Conservation (phyloP, 257 asterid genomes). For the Linaria vulgaris region DNA sequence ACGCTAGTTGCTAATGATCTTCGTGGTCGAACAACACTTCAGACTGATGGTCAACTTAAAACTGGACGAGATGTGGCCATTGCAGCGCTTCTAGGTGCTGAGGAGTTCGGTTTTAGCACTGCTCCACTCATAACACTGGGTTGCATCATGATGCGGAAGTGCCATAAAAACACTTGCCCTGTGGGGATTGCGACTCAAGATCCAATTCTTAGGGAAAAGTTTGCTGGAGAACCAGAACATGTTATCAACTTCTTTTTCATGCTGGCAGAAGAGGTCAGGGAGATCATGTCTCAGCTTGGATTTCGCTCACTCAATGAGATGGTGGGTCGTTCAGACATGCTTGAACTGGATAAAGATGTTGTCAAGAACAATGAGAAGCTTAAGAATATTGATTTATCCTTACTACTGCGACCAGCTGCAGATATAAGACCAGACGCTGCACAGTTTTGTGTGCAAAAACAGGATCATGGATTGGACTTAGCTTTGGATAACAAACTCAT, state of each 20-base stretch:
- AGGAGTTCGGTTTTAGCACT: slow-evolving; percentile 98
- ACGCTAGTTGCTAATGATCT: slow-evolving; percentile 98
- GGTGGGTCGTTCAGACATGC: slow-evolving; percentile 99
- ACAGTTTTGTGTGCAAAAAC: slow-evolving; percentile 90
- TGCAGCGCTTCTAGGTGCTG: slow-evolving; percentile 99
- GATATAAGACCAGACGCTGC: slow-evolving; percentile 98
- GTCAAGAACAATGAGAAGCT: slow-evolving; percentile 76
- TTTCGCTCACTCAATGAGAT: slow-evolving; percentile 78
- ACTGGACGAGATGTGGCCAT: slow-evolving; percentile 97
- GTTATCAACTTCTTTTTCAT: slow-evolving; percentile 96
- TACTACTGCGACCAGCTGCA: slow-evolving; percentile 93
- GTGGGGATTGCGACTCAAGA: slow-evolving; percentile 99
- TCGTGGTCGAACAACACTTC: slow-evolving; percentile 91
- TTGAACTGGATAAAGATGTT: slow-evolving; percentile 75
- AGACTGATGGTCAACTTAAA: slow-evolving; percentile 97
- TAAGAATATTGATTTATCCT: slow-evolving; percentile 79
- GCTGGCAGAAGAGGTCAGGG: slow-evolving; percentile 97
- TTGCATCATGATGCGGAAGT: slow-evolving; percentile 99
- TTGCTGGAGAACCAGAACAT: slow-evolving; percentile 97
- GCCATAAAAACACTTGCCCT: slow-evolving; percentile 98
- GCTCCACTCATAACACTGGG: slow-evolving; percentile 98
- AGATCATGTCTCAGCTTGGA: slow-evolving; percentile 89
- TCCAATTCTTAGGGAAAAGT: slow-evolving; percentile 90
- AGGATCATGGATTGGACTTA: slow-evolving; percentile 94
- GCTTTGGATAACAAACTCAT: slow-evolving; percentile 90